A percentile compares a stretch with the other conserved stretches of the same genome.
phyloP scores from a whole-genome alignment of 176 grass and related monocot species.

The Oryza glumipatula region DNA sequence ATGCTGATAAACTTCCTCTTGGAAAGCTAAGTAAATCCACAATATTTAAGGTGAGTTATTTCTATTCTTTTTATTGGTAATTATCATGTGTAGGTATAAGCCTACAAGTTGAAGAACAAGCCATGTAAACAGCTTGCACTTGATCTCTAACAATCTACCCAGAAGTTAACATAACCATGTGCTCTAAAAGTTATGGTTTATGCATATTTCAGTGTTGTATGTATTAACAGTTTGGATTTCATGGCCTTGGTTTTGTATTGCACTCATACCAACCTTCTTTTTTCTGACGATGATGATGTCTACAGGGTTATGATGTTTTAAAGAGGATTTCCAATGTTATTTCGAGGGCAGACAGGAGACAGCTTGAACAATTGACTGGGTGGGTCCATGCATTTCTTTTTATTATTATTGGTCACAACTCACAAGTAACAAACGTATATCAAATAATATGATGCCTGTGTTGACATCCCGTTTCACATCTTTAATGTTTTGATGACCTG shows the following conservation, averaged over 20 bases:
- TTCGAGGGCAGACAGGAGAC: conserved; percentile 58
- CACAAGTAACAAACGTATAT: not conserved
- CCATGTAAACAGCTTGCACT: conserved; percentile 22
- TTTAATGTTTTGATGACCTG: conserved; percentile 9
- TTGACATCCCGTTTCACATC: conserved; percentile 10
- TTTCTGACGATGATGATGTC: conserved; percentile 24
- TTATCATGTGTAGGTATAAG: conserved; percentile 26
- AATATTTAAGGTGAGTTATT: conserved; percentile 76
- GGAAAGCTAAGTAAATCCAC: conserved; percentile 97
- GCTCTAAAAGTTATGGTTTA: not conserved
- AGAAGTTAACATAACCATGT: not conserved
- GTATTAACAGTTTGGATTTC: conserved; percentile 21
- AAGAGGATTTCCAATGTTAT: conserved; percentile 89
- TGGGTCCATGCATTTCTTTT: conserved; percentile 39
- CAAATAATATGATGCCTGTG: not conserved
- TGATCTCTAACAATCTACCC: not conserved
- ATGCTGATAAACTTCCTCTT: conserved; percentile 95
- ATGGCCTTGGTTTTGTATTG: conserved; percentile 11
- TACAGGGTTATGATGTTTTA: conserved; percentile 88
- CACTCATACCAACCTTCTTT: conserved; percentile 22
- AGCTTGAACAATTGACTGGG: conserved; percentile 92
- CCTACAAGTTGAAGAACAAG: conserved; percentile 10
- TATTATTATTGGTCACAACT: not conserved
- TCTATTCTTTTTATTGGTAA: conserved; percentile 15
- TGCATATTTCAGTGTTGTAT: not conserved